Evolutionary conservation across 495 filamentous ascomycete species (phyloP), one percentile per base, ranked within the genome.

Genomic region (Bacidia rubella): DNA sequence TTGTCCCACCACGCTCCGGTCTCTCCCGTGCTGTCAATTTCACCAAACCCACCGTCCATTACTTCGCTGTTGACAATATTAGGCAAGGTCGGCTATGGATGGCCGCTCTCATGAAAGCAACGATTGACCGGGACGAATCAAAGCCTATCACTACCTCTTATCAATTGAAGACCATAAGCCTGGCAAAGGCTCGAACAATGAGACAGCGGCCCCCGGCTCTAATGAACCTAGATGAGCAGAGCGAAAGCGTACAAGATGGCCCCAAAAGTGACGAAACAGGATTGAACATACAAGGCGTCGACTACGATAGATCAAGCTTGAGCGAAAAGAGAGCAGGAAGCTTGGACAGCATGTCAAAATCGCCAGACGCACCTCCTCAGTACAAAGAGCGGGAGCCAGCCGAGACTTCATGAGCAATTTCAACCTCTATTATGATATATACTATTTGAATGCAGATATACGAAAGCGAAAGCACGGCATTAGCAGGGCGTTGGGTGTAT

Each of bases 91-190:
- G 93, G 17, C 68, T 89, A 39, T 99, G 93, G 93, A 99, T 99
- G 93, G 93, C 87, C 2, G 93, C 93, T 11, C 70, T 99, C 54
- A 93, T 97, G 87, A 99, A 97, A 68, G 93, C 93, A 2, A 99
- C 93, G 3, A 99, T 99, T 57, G 93, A 97, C 57, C 83, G 90
- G 53, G 92, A 99, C 60, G 80, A 90, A 58, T 74, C 77, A 7
- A 74, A 82, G 53, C 74, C 78, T 1, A 80, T 93, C 49, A 86
- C 83, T 29, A 88, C 83, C 0, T 92, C 88, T n/a, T 97, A 95
- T 69, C 86, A 90, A 60, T 88, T 89, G 60, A 87, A 90, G 67
- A 96, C 90, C 0, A 90, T 96, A 46, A 87, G 83, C 47, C 76
- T 96, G 11, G 80, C 81, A 38, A 90, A 93, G 66, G 90, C 90